Conservation (phyloP, 805 yeast species). For the Brettanomyces custersianus region DNA sequence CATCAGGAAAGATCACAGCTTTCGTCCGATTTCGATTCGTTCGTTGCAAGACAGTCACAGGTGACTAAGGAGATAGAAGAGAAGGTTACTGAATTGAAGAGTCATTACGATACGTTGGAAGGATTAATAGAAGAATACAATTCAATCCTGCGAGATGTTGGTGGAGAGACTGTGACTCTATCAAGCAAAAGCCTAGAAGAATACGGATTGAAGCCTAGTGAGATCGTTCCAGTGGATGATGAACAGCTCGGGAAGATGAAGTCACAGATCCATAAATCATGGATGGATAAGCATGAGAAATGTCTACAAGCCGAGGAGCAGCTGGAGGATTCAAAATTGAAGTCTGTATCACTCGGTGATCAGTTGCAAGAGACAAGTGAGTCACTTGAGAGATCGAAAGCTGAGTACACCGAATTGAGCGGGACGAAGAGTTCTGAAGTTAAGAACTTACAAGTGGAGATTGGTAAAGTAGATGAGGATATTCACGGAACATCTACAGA, state of each 20-base stretch:
- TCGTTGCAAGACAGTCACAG: slow-evolving; percentile 31
- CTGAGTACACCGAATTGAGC: slow-evolving; percentile 11
- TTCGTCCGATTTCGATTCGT: slow-evolving; percentile 41
- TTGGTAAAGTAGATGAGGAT: slow-evolving; percentile 13
- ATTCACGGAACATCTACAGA: slow-evolving; percentile 8
- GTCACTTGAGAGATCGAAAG: slow-evolving; percentile 25
- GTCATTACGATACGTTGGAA: slow-evolving; percentile 42
- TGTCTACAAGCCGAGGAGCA: slow-evolving; percentile 47
- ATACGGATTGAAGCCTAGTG: slow-evolving; percentile 37
- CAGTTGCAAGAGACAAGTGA: slow-evolving; percentile 49
- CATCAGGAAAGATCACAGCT: slow-evolving; percentile 53
- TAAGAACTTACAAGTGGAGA: slow-evolving; percentile 9
- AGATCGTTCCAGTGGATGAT: slow-evolving; percentile 29
- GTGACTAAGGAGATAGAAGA: slow-evolving; percentile 38
- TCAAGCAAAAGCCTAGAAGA: slow-evolving; percentile 19
- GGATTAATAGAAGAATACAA: slow-evolving; percentile 49
- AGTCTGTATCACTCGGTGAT: slow-evolving; percentile 48
- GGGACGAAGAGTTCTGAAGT: slow-evolving; percentile 12
- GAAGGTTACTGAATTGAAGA: slow-evolving; percentile 41
- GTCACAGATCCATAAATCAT: slow-evolving; percentile 35
- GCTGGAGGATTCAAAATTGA: slow-evolving; percentile 47
- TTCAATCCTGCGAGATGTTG: slow-evolving; percentile 13
- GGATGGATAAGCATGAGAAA: slow-evolving; percentile 47
- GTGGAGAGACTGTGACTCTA: slow-evolving; percentile 15
- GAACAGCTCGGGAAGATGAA: slow-evolving; percentile 35